phyloP scores from a whole-genome alignment of 2,329 filamentous ascomycete species.

The Pseudogymnoascus sp. region DNA sequence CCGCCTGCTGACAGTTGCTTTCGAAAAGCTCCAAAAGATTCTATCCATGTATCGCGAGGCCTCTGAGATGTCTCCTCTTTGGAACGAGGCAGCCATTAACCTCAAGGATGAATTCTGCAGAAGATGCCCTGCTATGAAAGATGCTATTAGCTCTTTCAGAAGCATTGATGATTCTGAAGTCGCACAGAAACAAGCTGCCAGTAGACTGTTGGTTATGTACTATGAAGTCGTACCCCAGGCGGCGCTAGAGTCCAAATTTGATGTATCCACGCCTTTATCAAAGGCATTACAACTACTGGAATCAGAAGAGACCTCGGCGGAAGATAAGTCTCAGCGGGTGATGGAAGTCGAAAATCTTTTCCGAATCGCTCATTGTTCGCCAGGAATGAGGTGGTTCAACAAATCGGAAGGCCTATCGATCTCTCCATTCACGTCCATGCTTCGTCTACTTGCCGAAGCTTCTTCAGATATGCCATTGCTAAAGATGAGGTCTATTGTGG shows the following conservation, averaged over 20 bases:
- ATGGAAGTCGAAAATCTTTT: conserved; percentile 78
- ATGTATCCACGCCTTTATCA: conserved; percentile 71
- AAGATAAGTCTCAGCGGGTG: conserved; percentile 50
- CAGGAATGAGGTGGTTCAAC: conserved; percentile 85
- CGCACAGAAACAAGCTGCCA: conserved; percentile 71
- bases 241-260: conserved; percentile 77
- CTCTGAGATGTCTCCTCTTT: conserved; percentile 41
- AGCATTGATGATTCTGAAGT: conserved; percentile 60
- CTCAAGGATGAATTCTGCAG: conserved; percentile 69
- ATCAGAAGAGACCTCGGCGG: conserved; percentile 33
- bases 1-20: conserved; percentile 67
- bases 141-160: conserved; percentile 68
- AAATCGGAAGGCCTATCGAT: conserved; percentile 57
- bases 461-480: conserved; percentile 41
- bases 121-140: conserved; percentile 73
- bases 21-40: conserved; percentile 63
- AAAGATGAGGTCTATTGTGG: conserved; percentile 49
- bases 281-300: conserved; percentile 59
- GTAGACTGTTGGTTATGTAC: conserved; percentile 73
- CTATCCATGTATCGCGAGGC: conserved; percentile 36
- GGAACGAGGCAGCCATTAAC: conserved; percentile 61
- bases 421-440: conserved; percentile 65
- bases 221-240: conserved; percentile 74
- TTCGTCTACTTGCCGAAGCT: conserved; percentile 50
- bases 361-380: conserved; percentile 70